Percentiles rank a stretch among this genome's conserved stretches.
Conservation (phyloP, 78 protist genomes). For the Bodo saltans region DNA sequence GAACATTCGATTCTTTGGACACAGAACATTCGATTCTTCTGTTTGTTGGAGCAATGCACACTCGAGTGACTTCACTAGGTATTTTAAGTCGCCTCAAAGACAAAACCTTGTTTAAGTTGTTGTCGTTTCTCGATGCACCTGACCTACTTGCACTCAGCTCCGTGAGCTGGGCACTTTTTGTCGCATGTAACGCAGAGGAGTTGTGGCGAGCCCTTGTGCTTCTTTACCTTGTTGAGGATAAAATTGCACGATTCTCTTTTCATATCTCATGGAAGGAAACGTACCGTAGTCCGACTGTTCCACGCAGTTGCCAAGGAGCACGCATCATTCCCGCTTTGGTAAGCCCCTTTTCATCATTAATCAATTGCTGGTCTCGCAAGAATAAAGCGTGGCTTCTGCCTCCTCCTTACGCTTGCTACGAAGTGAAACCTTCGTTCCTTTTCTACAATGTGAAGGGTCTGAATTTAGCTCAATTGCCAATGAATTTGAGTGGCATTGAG, state of each 20-base stretch:
- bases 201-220: too few relatives aligned
- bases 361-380: background rate
- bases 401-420: background rate
- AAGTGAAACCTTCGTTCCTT: background rate
- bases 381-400: background rate
- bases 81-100: too few relatives aligned
- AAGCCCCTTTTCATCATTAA: background rate
- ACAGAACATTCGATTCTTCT: background rate
- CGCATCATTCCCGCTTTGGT: background rate
- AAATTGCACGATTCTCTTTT: background rate
- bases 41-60: background rate
- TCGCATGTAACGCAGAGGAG: too few relatives aligned
- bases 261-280: slow-evolving; percentile 8
- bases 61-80: too few relatives aligned
- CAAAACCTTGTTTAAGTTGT: too few relatives aligned
- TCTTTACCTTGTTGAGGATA: background rate
- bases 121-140: too few relatives aligned
- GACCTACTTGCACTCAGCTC: too few relatives aligned
- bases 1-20: background rate
- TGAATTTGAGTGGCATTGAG: background rate
- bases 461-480: background rate
- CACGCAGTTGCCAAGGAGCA: background rate
- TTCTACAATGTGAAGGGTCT: background rate
- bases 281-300: background rate
- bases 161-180: too few relatives aligned